Evolutionary conservation across 208 protist species (phyloP).

Genomic region (Trypanosoma cruzi): DNA sequence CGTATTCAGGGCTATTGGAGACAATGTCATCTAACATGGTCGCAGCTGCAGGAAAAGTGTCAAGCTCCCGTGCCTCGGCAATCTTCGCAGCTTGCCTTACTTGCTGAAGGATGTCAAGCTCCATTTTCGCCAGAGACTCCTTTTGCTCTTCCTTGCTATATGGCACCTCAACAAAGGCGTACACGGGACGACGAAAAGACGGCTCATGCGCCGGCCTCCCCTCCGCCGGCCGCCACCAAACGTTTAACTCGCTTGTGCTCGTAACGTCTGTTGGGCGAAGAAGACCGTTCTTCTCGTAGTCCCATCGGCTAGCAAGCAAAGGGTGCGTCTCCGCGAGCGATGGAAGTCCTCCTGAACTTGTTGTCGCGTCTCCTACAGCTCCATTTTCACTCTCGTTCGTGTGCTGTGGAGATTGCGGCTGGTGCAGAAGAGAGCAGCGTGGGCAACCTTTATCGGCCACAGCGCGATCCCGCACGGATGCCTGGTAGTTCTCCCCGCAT

Average conservation of each 20-base stretch:
- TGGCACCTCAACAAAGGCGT: slow-evolving; percentile 50
- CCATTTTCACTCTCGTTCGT: neutral
- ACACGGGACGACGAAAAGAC: slow-evolving; percentile 57
- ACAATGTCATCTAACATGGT: slow-evolving; percentile 24
- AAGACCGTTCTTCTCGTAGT: slow-evolving; percentile 48
- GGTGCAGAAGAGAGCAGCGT: slow-evolving; percentile 32
- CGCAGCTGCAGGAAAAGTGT: slow-evolving; percentile 26
- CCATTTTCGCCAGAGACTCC: slow-evolving; percentile 41
- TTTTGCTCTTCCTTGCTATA: slow-evolving; percentile 43
- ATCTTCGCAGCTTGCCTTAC: slow-evolving; percentile 55
- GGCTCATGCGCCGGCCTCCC: slow-evolving; percentile 8
- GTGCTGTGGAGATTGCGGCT: neutral
- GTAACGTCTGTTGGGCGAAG: slow-evolving; percentile 52
- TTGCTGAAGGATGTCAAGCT: slow-evolving; percentile 40
- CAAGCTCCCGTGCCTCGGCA: slow-evolving; percentile 35
- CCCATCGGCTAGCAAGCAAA: slow-evolving; percentile 46
- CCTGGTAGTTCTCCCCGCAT: slow-evolving; percentile 54
- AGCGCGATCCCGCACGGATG: slow-evolving; percentile 49
- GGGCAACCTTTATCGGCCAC: slow-evolving; percentile 49
- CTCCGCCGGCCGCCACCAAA: slow-evolving; percentile 58
- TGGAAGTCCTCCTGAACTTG: neutral
- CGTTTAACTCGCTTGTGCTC: slow-evolving; percentile 42
- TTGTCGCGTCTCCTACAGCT: neutral
- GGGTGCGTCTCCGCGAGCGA: slow-evolving; percentile 56
- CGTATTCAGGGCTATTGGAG: neutral